Evolutionary conservation across 2,329 filamentous ascomycete genomes (phyloP), one percentile per base, ranked within the genome.

Genomic region (Curvularia sp.): DNA sequence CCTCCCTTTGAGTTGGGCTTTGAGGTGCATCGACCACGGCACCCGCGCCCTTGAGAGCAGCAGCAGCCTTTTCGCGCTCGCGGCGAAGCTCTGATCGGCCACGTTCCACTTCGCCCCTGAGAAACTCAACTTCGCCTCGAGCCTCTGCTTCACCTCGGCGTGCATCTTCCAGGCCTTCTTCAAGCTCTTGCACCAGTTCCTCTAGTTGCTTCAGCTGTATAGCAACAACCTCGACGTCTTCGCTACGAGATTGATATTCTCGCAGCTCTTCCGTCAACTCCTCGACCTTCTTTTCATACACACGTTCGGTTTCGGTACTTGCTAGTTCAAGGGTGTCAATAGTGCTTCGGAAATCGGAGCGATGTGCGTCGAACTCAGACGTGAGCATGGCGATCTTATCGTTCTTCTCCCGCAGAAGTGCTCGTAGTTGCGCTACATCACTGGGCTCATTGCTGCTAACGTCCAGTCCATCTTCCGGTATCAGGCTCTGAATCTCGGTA

Each of bases 271-370:
- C 86, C 78, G 95, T 86, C 41, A 99, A 79, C 70, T 93, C 91
- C 69, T 93, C 90, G 61, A 98, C 91, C 78, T 92, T 91, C 77
- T 92, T 90, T 75, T 99, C 95, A 74, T 99, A 99, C 13, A 99
- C 94, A 26, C 94, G 86, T 78, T 97, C 91, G 0, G 95, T 99
- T 80, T 99, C 95, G 0, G 93, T 91, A 73, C 93, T 96, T 2
- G 95, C 96, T 81, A 98, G 86, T 77, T 99, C 95, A 50, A 99
- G 83, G 0, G 94, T 97, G 78, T 99, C 95, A 61, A 99, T 95
- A 18, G 95, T 99, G 76, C 92, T 97, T 66, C 95, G 85, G 79
- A 99, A 99, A 77, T 99, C 95, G 18, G 95, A 94, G 58, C 95
- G 86, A 75, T 99, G 94, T 9, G 90, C 88, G 73, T 99, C 95